These are phyloP conservation scores for Microbotryum scabiosae DNA, from an alignment of 1,284 basidiomycete species.

Conservation along the genomic window DNA sequence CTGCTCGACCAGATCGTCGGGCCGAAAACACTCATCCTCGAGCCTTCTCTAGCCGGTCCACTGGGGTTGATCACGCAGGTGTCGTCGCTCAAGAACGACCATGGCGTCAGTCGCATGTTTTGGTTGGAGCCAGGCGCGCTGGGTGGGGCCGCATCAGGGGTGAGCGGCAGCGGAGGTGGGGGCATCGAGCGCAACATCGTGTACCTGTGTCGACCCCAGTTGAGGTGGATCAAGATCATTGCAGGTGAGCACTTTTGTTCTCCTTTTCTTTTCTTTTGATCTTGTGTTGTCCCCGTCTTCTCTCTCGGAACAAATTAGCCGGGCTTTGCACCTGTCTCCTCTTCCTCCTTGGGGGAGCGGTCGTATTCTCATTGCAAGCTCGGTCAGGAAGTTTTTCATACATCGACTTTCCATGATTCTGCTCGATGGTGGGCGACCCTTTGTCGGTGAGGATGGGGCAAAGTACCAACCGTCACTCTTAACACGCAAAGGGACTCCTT, in stretches of 20 bases:
- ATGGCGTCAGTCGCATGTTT: conserved; percentile 99
- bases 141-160: conserved; percentile 47
- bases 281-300: not conserved
- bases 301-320: conserved; percentile 11
- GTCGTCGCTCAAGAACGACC: conserved; percentile 82
- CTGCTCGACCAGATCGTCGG: conserved; percentile 63
- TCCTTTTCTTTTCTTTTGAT: not conserved
- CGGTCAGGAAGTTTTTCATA: too few species aligned
- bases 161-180: too few species aligned
- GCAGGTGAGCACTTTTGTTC: conserved; percentile 55
- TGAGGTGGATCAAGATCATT: conserved; percentile 77
- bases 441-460: too few species aligned
- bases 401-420: too few species aligned
- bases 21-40: conserved; percentile 89
- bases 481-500: too few species aligned
- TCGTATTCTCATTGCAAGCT: not conserved
- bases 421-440: too few species aligned
- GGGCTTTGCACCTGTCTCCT: not conserved
- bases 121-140: conserved; percentile 89
- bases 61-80: conserved; percentile 90
- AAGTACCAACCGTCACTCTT: too few species aligned
- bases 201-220: conserved; percentile 83
- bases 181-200: conserved; percentile 70
- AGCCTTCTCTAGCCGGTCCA: conserved; percentile 78
- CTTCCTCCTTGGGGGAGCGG: not conserved